These are phyloP conservation scores for Clarireedia homoeocarpa DNA, from an alignment of 2,329 filamentous ascomycete genomes.

Conservation along the genomic window DNA sequence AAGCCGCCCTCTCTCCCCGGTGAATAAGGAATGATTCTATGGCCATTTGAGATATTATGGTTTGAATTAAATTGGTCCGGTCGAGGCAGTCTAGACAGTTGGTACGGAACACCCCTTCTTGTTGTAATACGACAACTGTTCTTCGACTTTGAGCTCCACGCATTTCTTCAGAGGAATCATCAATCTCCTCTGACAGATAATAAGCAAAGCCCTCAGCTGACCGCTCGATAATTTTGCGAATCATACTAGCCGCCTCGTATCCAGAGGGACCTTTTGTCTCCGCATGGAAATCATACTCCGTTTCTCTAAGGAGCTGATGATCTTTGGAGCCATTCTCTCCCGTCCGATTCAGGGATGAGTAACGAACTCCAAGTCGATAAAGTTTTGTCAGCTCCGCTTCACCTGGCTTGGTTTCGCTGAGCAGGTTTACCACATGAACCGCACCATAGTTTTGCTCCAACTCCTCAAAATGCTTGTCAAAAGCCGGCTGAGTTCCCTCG, in stretches of 20 bases:
- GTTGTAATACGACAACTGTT: conserved; percentile 68
- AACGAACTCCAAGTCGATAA: conserved; percentile 69
- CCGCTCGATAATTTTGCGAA: conserved; percentile 67
- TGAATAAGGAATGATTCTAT: conserved; percentile 77
- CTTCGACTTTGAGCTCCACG: conserved; percentile 32
- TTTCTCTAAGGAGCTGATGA: conserved; percentile 68
- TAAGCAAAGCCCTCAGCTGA: conserved; percentile 90
- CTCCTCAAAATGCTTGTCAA: conserved; percentile 90
- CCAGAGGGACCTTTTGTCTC: conserved; percentile 81
- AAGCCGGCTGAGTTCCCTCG: conserved; percentile 88
- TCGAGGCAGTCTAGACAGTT: conserved; percentile 96
- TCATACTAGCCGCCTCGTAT: conserved; percentile 84
- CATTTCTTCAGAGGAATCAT: conserved; percentile 33
- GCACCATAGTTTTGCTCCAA: conserved; percentile 81
- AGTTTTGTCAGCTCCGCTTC: conserved; percentile 76
- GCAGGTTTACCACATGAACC: conserved; percentile 84
- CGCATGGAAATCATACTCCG: conserved; percentile 94
- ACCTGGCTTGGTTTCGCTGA: conserved; percentile 82
- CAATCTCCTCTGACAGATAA: conserved; percentile 68
- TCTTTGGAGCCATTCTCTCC: conserved; percentile 51
- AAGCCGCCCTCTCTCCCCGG: conserved; percentile 56
- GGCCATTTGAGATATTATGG: conserved; percentile 89
- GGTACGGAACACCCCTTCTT: conserved; percentile 91
- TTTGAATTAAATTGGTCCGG: conserved; percentile 92
- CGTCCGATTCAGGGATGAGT: conserved; percentile 60